Evolutionary conservation across 208 protist species (phyloP).

Genomic region (Blastocrithidia nonstop): DNA sequence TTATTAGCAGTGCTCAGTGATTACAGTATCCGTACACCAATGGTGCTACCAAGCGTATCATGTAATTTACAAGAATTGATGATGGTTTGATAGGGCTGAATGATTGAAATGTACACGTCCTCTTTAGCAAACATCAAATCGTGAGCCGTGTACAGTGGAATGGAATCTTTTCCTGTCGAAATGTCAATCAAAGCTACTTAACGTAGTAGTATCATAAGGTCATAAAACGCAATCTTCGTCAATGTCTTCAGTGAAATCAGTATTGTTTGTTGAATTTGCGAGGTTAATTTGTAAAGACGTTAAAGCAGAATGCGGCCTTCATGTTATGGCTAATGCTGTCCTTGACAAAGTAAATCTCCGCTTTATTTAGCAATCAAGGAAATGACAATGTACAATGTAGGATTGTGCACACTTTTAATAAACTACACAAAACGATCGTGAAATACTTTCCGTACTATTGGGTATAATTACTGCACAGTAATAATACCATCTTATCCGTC

Average conservation of each 20-base stretch:
- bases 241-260: constrained; percentile 1
- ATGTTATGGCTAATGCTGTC: constrained; percentile 7
- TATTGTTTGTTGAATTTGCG: constrained; percentile 16
- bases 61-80: constrained; percentile 68
- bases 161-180: constrained; percentile 51
- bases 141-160: constrained; percentile 34
- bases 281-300: constrained; percentile 25
- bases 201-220: constrained; percentile 53
- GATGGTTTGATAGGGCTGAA: constrained; percentile 71
- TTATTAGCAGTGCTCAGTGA: neutral
- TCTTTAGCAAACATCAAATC: constrained; percentile 42
- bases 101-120: constrained; percentile 44
- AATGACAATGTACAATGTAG: constrained; percentile 54
- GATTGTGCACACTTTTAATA: constrained; percentile 46
- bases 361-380: constrained; percentile 50
- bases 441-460: constrained; percentile 72
- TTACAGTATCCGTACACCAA: constrained; percentile 2
- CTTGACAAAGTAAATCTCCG: constrained; percentile 25
- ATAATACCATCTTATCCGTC: constrained; percentile 35
- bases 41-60: constrained; percentile 32
- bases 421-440: constrained; percentile 81
- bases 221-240: constrained; percentile 21
- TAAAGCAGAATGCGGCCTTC: constrained; percentile 50
- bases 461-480: constrained; percentile 50
- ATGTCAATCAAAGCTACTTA: constrained; percentile 73